A percentile compares a stretch with the other conserved stretches of the same genome.
These are phyloP conservation scores for sweet orange (Citrus sinensis) DNA, from an alignment of 345 rosid species.

Conservation along the genomic window DVS_A1.0 CM039169.1:33239501-33240000, in stretches of 20 bases:
- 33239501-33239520: not conserved
- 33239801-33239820: not conserved
- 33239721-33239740: conserved; percentile 57
- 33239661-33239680: conserved; percentile 88
- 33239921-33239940: not conserved
- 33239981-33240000: conserved; percentile 95
- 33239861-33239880: not conserved
- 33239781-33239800: not conserved
- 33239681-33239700: conserved; percentile 94
- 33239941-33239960: conserved; percentile 9
- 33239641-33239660: conserved; percentile 60
- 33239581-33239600: not conserved
- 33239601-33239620: conserved; percentile 68
- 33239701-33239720: conserved; percentile 90
- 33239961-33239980: conserved; percentile 84
- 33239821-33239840: not conserved
- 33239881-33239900: not conserved
- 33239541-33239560: not conserved
- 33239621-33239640: conserved; percentile 45
- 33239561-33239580: not conserved
- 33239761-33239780: conserved; percentile 1
- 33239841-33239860: not conserved
- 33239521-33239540: conserved; percentile 2
- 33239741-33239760: not conserved
- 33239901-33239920: not conserved